A percentile compares a stretch with the other conserved stretches of the same genome.
phyloP scores from a whole-genome alignment of 2,329 filamentous ascomycete genomes.

The Mollisiaceae sp. region DNA sequence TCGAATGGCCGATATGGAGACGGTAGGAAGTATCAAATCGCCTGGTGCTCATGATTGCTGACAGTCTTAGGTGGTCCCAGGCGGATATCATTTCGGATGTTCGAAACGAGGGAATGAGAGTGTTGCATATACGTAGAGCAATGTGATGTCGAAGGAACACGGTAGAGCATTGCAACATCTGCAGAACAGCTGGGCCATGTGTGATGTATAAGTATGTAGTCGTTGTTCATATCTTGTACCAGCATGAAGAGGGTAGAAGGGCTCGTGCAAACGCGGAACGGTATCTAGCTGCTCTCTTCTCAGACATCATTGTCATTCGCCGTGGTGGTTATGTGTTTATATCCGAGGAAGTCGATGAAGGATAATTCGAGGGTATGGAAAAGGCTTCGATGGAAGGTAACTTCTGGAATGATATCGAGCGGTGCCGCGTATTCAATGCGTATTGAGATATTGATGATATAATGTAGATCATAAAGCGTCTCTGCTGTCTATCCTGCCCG shows the following conservation, averaged over 20 bases:
- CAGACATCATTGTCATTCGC: background rate
- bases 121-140: too few species aligned
- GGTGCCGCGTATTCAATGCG: too few species aligned
- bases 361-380: background rate
- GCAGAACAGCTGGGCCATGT: background rate
- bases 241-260: background rate
- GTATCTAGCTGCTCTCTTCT: background rate
- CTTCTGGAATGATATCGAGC: too few species aligned
- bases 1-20: background rate
- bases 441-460: too few species aligned
- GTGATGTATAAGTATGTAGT: background rate
- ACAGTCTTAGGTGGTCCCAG: background rate
- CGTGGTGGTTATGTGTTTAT: background rate
- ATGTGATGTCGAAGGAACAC: too few species aligned
- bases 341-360: background rate
- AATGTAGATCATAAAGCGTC: too few species aligned
- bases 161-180: background rate
- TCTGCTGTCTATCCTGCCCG: too few species aligned
- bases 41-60: background rate
- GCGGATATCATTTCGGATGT: background rate
- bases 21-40: background rate
- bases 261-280: background rate
- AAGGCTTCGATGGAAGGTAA: background rate
- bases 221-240: background rate
- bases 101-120: too few species aligned